Conservation (phyloP, 805 yeast genomes). For the Danielia oregonensis region DNA sequence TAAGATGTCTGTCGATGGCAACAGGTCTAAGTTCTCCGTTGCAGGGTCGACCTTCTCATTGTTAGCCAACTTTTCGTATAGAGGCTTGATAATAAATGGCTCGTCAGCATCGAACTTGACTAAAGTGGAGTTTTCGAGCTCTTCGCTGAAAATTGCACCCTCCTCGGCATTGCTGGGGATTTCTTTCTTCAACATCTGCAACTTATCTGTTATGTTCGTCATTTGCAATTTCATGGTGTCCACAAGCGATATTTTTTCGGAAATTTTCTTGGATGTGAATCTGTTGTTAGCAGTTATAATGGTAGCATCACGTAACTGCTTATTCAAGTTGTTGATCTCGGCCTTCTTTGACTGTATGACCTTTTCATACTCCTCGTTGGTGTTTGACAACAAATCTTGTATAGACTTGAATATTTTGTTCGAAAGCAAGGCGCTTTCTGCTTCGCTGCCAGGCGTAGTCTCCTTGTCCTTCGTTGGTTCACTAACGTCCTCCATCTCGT, state of each 20-base stretch:
- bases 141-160: constrained; percentile 27
- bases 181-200: constrained; percentile 25
- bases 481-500: constrained; percentile 9
- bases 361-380: constrained; percentile 37
- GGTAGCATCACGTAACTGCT: constrained; percentile 37
- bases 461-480: constrained; percentile 1
- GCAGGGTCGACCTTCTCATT: constrained; percentile 24
- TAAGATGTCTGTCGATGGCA: constrained; percentile 49
- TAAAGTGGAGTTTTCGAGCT: constrained; percentile 60
- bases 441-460: constrained; percentile 10
- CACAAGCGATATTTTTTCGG: constrained; percentile 32
- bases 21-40: constrained; percentile 23
- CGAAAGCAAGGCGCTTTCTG: constrained; percentile 18
- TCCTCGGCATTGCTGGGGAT: constrained; percentile 14
- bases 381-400: constrained; percentile 33
- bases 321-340: constrained; percentile 33
- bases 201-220: constrained; percentile 37
- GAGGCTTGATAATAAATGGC: constrained; percentile 71
- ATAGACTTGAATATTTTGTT: constrained; percentile 35
- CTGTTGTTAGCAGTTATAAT: constrained; percentile 42
- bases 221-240: constrained; percentile 52
- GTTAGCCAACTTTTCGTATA: constrained; percentile 49
- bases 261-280: constrained; percentile 31
- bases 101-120: constrained; percentile 79
- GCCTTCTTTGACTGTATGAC: constrained; percentile 32